Percentiles rank a stretch among this genome's conserved stretches.
These are phyloP conservation scores for Nannizzia gypsea DNA, from an alignment of 2,329 filamentous ascomycete species.

Conservation along the genomic window DNA sequence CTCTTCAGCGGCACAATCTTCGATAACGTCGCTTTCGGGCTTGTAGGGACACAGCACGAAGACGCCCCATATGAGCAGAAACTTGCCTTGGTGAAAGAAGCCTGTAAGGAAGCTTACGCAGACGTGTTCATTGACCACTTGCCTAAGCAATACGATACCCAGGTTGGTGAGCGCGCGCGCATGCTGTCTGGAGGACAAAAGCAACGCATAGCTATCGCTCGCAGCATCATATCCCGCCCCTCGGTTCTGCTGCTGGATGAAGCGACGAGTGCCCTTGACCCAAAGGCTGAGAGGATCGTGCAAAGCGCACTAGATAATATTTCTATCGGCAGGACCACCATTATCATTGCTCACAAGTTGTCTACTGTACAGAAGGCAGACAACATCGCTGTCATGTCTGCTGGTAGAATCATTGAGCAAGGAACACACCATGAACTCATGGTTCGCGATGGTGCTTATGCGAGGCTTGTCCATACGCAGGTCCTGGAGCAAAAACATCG, in stretches of 20 bases:
- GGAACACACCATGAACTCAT: slow-evolving; percentile 20
- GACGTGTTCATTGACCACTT: slow-evolving; percentile 43
- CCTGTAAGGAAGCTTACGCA: slow-evolving; percentile 49
- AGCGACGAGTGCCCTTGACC: slow-evolving; percentile 22
- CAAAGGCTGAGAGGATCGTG: slow-evolving; percentile 18
- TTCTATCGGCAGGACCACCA: slow-evolving; percentile 15
- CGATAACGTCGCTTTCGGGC: slow-evolving; percentile 57
- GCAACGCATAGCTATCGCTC: slow-evolving; percentile 66
- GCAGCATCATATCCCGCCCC: slow-evolving; percentile 69
- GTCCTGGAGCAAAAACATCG: slow-evolving; percentile 16
- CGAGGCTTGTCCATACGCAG: slow-evolving; percentile 33
- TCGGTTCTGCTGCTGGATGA: slow-evolving; percentile 49
- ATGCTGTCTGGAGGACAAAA: slow-evolving; percentile 20
- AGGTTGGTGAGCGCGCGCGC: slow-evolving; percentile 46
- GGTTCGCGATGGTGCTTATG: slow-evolving; percentile 29
- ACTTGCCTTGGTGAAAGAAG: slow-evolving; percentile 19
- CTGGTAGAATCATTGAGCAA: slow-evolving; percentile 19
- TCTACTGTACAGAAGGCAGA: slow-evolving; percentile 21
- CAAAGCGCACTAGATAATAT: slow-evolving; percentile 18
- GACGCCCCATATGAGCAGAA: slow-evolving; percentile 8
- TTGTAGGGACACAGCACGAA: slow-evolving; percentile 38
- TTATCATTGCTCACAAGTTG: slow-evolving; percentile 22
- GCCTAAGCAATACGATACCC: slow-evolving; percentile 39
- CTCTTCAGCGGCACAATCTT: slow-evolving; percentile 74
- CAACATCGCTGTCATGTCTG: slow-evolving; percentile 21